Percentiles rank a stretch among this genome's conserved stretches.
These are phyloP conservation scores for Lactifluus piperatus DNA, from an alignment of 768 basidiomycete species.

Conservation along the genomic window DNA sequence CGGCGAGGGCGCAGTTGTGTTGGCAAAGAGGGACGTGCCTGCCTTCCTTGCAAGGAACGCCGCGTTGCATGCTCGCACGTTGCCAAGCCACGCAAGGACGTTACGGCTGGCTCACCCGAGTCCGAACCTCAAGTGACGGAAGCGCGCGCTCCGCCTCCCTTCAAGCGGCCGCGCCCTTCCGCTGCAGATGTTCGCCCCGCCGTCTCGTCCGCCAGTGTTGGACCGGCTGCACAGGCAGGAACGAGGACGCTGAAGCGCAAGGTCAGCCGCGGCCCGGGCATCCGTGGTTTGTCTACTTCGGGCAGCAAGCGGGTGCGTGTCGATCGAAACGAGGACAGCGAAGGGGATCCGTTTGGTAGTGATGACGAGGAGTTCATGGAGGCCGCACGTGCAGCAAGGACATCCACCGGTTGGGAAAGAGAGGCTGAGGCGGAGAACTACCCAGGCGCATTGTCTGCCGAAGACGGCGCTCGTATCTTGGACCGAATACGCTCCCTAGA, in stretches of 20 bases:
- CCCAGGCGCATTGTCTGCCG: slow-evolving; percentile 4
- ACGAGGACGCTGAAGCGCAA: slow-evolving; percentile 14
- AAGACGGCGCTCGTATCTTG: slow-evolving; percentile 12
- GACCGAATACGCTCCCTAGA: slow-evolving; percentile 14
- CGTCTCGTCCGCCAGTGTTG: neutral
- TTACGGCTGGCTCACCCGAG: slow-evolving; percentile 8
- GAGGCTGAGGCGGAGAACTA: slow-evolving; percentile 6
- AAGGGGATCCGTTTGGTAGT: slow-evolving; percentile 15
- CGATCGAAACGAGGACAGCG: slow-evolving; percentile 13
- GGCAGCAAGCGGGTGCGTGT: slow-evolving; percentile 12
- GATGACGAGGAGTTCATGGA: slow-evolving; percentile 18
- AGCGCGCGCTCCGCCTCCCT: neutral
- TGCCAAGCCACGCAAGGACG: slow-evolving; percentile 17
- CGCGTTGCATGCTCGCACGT: slow-evolving; percentile 18
- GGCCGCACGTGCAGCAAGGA: slow-evolving; percentile 12
- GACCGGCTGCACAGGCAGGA: slow-evolving; percentile 8
- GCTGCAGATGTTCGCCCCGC: neutral
- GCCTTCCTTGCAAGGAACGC: slow-evolving; percentile 18
- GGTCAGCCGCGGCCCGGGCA: slow-evolving; percentile 7
- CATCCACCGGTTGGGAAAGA: slow-evolving; percentile 4
- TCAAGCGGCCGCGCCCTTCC: slow-evolving; percentile 10
- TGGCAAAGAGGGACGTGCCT: slow-evolving; percentile 16
- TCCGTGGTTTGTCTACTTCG: neutral
- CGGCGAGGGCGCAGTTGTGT: slow-evolving; percentile 12
- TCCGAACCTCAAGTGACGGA: slow-evolving; percentile 9